Percentiles rank a stretch among this genome's conserved stretches.
Conservation (phyloP, 1,139 yeast species). For the Geotrichum fermentans region DNA sequence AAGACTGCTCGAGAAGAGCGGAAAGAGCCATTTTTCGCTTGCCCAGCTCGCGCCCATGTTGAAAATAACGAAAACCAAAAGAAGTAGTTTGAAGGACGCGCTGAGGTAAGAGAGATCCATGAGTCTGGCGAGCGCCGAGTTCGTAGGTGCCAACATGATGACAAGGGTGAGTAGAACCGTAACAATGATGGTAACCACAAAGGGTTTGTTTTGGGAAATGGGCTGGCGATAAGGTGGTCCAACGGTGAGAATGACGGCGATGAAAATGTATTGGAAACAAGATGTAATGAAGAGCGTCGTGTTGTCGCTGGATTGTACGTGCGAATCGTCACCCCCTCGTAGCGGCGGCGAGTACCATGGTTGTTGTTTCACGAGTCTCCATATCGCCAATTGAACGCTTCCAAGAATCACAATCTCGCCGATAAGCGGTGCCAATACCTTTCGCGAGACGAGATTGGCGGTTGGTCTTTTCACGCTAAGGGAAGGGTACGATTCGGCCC, state of each 20-base stretch:
- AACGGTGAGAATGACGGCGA: conserved; percentile 74
- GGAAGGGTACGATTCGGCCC: conserved; percentile 74
- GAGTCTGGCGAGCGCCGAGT: conserved; percentile 54
- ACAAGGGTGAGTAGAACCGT: conserved; percentile 48
- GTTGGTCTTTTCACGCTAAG: conserved; percentile 77
- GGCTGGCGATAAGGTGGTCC: conserved; percentile 96
- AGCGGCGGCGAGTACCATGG: conserved; percentile 79
- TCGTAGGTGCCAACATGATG: conserved; percentile 34
- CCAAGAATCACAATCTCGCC: conserved; percentile 64
- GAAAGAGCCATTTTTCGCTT: conserved; percentile 43
- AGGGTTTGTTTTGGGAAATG: conserved; percentile 62
- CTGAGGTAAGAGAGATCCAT: conserved; percentile 73
- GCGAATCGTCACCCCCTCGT: conserved; percentile 76
- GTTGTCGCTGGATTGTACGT: conserved; percentile 83
- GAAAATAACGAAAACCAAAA: conserved; percentile 45
- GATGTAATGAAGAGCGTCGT: conserved; percentile 76
- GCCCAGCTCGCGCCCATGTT: conserved; percentile 50
- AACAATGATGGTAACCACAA: conserved; percentile 53
- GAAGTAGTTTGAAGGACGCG: conserved; percentile 45
- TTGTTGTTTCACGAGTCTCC: conserved; percentile 51
- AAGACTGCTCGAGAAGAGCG: conserved; percentile 32
- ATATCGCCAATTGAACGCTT: conserved; percentile 60
- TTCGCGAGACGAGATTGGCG: conserved; percentile 86
- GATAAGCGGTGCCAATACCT: conserved; percentile 72
- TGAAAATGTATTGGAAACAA: conserved; percentile 81